Percentiles rank a stretch among this genome's conserved stretches.
Conservation (phyloP, 192 early-diverging fungal genomes). For the Tieghemiomyces parasiticus region DNA sequence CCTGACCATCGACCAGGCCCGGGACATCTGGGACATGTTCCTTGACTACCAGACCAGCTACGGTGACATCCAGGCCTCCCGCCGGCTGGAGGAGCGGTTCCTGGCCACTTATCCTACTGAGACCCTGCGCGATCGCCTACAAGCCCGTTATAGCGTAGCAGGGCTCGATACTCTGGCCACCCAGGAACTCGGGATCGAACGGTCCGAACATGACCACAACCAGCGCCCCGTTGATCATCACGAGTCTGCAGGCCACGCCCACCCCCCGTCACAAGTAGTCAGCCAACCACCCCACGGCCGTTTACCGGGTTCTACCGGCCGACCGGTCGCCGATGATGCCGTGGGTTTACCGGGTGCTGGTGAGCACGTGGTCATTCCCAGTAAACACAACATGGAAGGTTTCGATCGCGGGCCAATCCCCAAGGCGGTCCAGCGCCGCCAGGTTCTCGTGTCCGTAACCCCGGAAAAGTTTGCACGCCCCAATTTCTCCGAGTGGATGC, state of each 20-base stretch:
- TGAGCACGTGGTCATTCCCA: not conserved
- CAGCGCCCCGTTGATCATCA: no score
- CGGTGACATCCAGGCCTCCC: conserved; percentile 62
- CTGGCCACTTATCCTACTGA: conserved; percentile 59
- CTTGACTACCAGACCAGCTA: conserved; percentile 76
- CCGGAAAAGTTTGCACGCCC: not conserved
- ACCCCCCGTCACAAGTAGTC: not conserved
- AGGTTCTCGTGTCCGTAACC: not conserved
- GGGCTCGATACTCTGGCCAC: not conserved
- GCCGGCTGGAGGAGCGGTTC: conserved; percentile 62
- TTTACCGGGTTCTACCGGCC: not conserved
- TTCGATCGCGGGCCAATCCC: no score
- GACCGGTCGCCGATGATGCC: not conserved
- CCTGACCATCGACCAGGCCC: conserved; percentile 48
- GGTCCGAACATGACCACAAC: no score
- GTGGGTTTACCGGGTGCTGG: not conserved
- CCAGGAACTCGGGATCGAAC: not conserved
- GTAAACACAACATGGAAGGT: not conserved
- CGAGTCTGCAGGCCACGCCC: not conserved
- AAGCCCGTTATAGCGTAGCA: not conserved
- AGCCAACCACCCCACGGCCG: not conserved
- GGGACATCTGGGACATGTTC: conserved; percentile 68
- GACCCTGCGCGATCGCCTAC: conserved; percentile 36
- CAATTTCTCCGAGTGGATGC: not conserved
- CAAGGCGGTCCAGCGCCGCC: not conserved